Base-by-base conservation (phyloP, 805 yeast genomes). In the Zygotorulaspora chibaensis region DNA sequence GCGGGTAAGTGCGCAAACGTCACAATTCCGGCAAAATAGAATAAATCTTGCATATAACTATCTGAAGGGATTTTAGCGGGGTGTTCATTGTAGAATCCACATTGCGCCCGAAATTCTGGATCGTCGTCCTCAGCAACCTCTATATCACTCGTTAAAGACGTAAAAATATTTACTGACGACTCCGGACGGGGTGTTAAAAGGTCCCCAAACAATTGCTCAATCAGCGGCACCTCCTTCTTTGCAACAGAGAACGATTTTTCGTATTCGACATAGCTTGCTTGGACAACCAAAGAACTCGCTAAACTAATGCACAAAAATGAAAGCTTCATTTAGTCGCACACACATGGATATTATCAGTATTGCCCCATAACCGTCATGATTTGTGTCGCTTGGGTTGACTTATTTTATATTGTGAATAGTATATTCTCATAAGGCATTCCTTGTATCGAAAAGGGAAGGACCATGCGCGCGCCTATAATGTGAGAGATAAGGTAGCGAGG, bases 1-100 rank as follows among this genome's bases (percentile, higher is more conserved):
- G 44, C 35, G 5, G 51, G 53, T 9, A 47, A 28, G 23, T 49
- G 53, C 25, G 53, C 54, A 45, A 53, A 53, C 8, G 48, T 38
- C 7, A 53, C 54, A 25, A 50, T 50, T 11, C 54, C 56, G 11
- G 51, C 38, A 35, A 46, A 53, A 13, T 43, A 15, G 10, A 39
- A 34, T 35, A 51, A 29, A 40, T 51, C 53, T 5, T 39, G 40
- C 25, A 34, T 25, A 34, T 40, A 46, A 20, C 43, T 49, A 45
- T 53, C 56, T 7, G 37, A 46, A 3, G 54, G 54, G 16, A 43
- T 43, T 23, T 36, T 23, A 8, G 34, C 40, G 9, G 47, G 45
- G 38, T 48, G 16, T 13, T 44, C 43, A 17, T 50, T 40, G 40
- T 50, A 53, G 35, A 42, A 52, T 3, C 49, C 50, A 41, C 56